These are phyloP conservation scores for Fomitiporia mediterranea DNA, from an alignment of 1,284 basidiomycete species.

Conservation along the genomic window DNA sequence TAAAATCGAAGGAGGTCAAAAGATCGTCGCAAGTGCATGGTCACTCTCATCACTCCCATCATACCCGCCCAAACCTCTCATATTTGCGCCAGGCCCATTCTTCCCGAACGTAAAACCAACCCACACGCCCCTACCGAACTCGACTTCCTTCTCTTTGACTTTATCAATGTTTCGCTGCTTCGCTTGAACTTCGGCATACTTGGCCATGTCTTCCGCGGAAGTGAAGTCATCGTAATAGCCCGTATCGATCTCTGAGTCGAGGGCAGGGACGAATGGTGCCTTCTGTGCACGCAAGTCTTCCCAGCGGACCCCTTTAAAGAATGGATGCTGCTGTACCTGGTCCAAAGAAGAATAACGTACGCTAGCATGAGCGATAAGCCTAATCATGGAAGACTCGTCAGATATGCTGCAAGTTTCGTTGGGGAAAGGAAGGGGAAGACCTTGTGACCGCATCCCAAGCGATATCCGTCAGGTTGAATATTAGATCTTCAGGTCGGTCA, in stretches of 20 bases:
- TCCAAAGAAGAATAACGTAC: slow-evolving; percentile 73
- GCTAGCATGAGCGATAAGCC: slow-evolving; percentile 68
- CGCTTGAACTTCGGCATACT: slow-evolving; percentile 96
- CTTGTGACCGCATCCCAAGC: slow-evolving; percentile 96
- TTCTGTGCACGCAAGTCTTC: slow-evolving; percentile 69
- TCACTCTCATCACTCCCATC: slow-evolving; percentile 37
- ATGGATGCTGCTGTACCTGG: slow-evolving; percentile 77
- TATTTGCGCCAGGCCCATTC: slow-evolving; percentile 57
- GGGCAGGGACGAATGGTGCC: slow-evolving; percentile 94
- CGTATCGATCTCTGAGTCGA: slow-evolving; percentile 93
- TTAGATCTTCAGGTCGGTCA: slow-evolving; percentile 92
- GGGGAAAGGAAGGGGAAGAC: slow-evolving; percentile 36
- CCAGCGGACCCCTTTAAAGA: slow-evolving; percentile 81
- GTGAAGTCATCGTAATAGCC: slow-evolving; percentile 99
- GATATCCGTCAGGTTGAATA: slow-evolving; percentile 93
- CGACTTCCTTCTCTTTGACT: slow-evolving; percentile 83
- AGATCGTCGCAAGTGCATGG: slow-evolving; percentile 62
- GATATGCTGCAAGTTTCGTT: not conserved
- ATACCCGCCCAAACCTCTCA: slow-evolving; percentile 27
- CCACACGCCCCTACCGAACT: slow-evolving; percentile 78
- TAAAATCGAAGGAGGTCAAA: too few relatives aligned
- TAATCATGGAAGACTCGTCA: slow-evolving; percentile 7
- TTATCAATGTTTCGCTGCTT: slow-evolving; percentile 94
- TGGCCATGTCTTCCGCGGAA: slow-evolving; percentile 93
- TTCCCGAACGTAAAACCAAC: slow-evolving; percentile 98